Conservation (phyloP, 2,329 filamentous ascomycete species). For the Botrytis paeoniae region DNA sequence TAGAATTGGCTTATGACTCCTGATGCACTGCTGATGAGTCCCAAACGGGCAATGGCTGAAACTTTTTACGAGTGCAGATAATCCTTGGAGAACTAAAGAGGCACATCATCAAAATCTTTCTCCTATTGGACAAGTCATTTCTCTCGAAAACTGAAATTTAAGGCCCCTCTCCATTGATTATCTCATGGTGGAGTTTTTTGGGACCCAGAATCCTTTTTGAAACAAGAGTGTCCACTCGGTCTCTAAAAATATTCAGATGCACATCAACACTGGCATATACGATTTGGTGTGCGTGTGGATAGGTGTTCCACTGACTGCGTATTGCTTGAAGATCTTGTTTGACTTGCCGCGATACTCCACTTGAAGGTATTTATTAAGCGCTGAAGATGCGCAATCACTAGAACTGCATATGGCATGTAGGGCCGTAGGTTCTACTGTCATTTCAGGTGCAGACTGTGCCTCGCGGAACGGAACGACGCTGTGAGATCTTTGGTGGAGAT, state of each 20-base stretch:
- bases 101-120: background rate
- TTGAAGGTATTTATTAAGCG: constrained; percentile 8
- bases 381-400: constrained; percentile 7
- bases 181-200: background rate
- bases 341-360: constrained; percentile 10
- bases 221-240: background rate
- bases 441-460: constrained; percentile 14
- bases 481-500: constrained; percentile 6
- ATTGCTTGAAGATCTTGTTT: background rate
- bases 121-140: background rate
- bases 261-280: background rate
- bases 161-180: background rate
- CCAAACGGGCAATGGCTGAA: constrained; percentile 14
- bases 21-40: background rate
- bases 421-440: background rate
- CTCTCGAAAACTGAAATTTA: background rate
- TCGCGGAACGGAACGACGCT: constrained; percentile 18
- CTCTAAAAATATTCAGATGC: background rate
- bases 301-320: background rate
- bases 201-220: background rate
- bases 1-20: background rate
- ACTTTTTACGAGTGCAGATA: background rate
- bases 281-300: background rate
- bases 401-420: background rate
- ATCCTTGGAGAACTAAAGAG: constrained; percentile 5